These are phyloP conservation scores for Hyphopichia khmerensis DNA, from an alignment of 1,139 yeast genomes.

Conservation along the genomic window DNA sequence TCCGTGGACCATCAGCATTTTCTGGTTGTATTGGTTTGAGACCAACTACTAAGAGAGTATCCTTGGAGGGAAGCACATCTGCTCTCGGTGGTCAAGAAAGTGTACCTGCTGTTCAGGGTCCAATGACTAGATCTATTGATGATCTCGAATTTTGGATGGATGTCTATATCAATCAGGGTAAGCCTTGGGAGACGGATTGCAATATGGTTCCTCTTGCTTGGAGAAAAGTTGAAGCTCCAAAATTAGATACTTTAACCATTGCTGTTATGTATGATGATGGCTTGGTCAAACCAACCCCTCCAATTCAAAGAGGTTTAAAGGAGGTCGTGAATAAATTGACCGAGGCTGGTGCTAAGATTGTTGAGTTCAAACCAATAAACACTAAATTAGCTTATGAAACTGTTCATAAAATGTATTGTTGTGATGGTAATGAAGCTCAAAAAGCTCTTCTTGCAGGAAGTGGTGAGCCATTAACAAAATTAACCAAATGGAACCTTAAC, in stretches of 20 bases:
- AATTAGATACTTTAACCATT: conserved; percentile 25
- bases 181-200: conserved; percentile 70
- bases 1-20: conserved; percentile 74
- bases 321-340: conserved; percentile 10
- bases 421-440: conserved; percentile 63
- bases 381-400: conserved; percentile 52
- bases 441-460: conserved; percentile 50
- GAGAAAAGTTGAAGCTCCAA: conserved; percentile 41
- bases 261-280: conserved; percentile 24
- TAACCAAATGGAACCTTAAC: conserved; percentile 59
- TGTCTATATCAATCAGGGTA: conserved; percentile 54
- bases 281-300: conserved; percentile 39
- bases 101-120: conserved; percentile 61
- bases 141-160: conserved; percentile 67
- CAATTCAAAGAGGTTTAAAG: conserved; percentile 29
- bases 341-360: conserved; percentile 15
- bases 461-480: conserved; percentile 64
- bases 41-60: conserved; percentile 64
- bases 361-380: conserved; percentile 52
- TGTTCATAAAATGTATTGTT: conserved; percentile 50
- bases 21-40: conserved; percentile 67
- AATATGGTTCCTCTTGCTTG: conserved; percentile 58
- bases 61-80: conserved; percentile 50
- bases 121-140: conserved; percentile 57
- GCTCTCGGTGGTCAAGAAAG: conserved; percentile 60